Percentiles rank a stretch among this genome's conserved stretches.
These are phyloP conservation scores for Urtica urens DNA, from an alignment of 306 rosid species.

Conservation along the genomic window DNA sequence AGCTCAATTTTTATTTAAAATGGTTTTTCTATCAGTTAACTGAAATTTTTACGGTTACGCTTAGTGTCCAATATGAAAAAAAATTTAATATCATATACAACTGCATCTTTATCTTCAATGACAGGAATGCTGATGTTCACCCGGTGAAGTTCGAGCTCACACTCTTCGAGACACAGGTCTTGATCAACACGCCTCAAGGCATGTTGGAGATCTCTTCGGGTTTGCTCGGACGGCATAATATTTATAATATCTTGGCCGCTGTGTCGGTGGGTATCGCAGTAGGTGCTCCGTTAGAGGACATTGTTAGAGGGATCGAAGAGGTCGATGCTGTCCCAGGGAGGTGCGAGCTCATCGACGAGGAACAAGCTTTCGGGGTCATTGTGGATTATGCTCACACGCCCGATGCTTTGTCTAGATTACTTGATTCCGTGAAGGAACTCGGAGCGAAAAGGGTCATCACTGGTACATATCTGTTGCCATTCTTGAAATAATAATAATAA, in stretches of 20 bases:
- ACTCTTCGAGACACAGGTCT: constrained; percentile 89
- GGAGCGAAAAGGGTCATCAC: constrained; percentile 78
- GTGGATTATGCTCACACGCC: constrained; percentile 96
- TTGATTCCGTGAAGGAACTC: constrained; percentile 91
- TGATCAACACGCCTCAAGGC: constrained; percentile 85
- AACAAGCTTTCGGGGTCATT: constrained; percentile 86
- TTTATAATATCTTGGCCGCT: constrained; percentile 84
- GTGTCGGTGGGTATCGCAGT: constrained; percentile 92
- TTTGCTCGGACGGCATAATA: constrained; percentile 81
- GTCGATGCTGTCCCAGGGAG: constrained; percentile 95
- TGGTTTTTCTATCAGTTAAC: no score
- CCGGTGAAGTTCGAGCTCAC: constrained; percentile 83
- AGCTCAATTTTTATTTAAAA: no score
- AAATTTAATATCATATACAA: no score
- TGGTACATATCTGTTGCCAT: constrained; percentile 41
- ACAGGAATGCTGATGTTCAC: constrained; percentile 75
- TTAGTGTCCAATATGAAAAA: no score
- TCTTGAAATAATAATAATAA: background rate
- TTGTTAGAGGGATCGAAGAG: constrained; percentile 95
- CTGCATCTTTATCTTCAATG: no score
- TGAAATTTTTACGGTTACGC: no score
- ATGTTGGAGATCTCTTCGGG: constrained; percentile 92
- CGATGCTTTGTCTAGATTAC: constrained; percentile 77
- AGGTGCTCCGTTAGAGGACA: constrained; percentile 95
- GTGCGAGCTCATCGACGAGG: constrained; percentile 92